These are phyloP conservation scores for Wallemia hederae DNA, from an alignment of 1,284 basidiomycete genomes.

Conservation along the genomic window DNA sequence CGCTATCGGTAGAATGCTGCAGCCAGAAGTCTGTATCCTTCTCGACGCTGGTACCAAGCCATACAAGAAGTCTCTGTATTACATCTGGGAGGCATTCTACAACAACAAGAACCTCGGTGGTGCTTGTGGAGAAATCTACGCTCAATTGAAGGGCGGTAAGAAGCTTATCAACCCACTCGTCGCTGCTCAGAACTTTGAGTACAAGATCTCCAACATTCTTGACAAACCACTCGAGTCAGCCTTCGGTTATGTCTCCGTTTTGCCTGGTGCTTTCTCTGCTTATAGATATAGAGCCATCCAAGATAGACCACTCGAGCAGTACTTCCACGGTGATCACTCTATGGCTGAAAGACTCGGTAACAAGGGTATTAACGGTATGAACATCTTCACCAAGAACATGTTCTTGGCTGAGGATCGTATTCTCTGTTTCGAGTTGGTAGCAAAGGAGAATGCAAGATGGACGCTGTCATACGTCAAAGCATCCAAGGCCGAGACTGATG, in stretches of 20 bases:
- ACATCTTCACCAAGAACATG: conserved; percentile 85
- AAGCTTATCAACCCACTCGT: conserved; percentile 79
- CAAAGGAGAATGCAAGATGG: conserved; percentile 63
- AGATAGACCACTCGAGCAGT: conserved; percentile 76
- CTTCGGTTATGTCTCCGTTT: conserved; percentile 81
- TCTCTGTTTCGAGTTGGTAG: conserved; percentile 83
- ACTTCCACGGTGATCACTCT: conserved; percentile 94
- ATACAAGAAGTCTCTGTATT: conserved; percentile 84
- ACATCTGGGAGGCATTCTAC: conserved; percentile 87
- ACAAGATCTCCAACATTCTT: conserved; percentile 83
- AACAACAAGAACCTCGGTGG: conserved; percentile 64
- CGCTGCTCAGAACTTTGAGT: conserved; percentile 51
- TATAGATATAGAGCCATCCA: conserved; percentile 75
- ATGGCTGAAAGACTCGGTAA: conserved; percentile 65
- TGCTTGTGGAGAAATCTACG: conserved; percentile 81
- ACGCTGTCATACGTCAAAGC: conserved; percentile 81
- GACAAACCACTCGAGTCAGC: conserved; percentile 75
- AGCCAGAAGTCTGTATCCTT: conserved; percentile 40
- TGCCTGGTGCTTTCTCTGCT: conserved; percentile 88
- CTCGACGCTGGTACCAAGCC: conserved; percentile 89
- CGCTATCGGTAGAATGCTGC: conserved; percentile 56
- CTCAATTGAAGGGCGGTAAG: conserved; percentile 71
- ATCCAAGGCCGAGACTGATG: conserved; percentile 80
- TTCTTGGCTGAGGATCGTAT: conserved; percentile 75
- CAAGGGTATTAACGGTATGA: conserved; percentile 91